Evolutionary conservation across 495 filamentous ascomycete genomes (phyloP), one percentile per base, ranked within the genome.

Genomic region (Talaromyces adpressus): DNA sequence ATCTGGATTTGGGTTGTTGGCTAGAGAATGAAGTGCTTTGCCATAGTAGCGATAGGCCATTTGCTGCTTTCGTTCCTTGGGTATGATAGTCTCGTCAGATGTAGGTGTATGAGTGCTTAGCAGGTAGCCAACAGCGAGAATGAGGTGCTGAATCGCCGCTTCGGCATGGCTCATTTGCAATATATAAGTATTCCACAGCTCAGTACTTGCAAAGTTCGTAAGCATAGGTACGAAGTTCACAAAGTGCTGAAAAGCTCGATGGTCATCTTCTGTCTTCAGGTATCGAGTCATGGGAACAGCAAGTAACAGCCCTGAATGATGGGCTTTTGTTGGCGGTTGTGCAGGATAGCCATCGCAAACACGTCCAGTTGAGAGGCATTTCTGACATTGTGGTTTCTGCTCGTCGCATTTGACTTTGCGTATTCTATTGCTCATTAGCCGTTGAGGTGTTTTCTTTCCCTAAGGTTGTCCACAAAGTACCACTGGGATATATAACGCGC

Each of bases 61-160:
- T 22, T 36, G 29, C 29, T 59, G 29, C 2, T 59, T 18, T 29
- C 12, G 57, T 41, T 59, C 30, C n/a, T 59, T 20, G 2, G 16
- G 11, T n/a, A 2, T 25, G 9, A 6, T 7, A 18, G 0, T 59
- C 1, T 41, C 16, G 14, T 25, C 34, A 25, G 32, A 22, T 8
- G 57, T 34, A 2, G 25, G 1, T 18, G 36, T 1, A 41, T 5
- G 36, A 4, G 57, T 59, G 22, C 34, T 39, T 0, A 59, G 18
- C n/a, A 59, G 57, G 29, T 59, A 9, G 57, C 57, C 57, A 20
- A 41, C 27, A 36, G 86, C 86, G 14, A 89, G 77, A 1, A 87
- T 79, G 5, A 87, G 84, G 70, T 90, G 86, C 25, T 83, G 80
- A 52, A 90, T 84, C 5, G 84, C 78, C 6, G 86, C 75, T 67